Conservation (phyloP, 768 basidiomycete species). For the Macrolepiota fuliginosa region DNA sequence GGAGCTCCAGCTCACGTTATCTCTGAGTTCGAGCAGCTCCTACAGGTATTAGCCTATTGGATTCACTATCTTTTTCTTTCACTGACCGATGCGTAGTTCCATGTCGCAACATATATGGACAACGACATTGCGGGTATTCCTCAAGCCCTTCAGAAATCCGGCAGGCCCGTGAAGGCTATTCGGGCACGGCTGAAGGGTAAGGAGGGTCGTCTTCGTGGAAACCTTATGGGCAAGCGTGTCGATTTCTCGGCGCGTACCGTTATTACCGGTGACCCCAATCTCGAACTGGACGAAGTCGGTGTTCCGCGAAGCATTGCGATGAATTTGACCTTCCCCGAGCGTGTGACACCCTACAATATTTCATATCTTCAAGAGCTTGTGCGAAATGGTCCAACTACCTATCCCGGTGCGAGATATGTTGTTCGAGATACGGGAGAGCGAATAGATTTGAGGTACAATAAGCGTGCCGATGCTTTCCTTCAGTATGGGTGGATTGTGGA, state of each 20-base stretch:
- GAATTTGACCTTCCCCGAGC: slow-evolving; percentile 96
- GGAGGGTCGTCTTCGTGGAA: slow-evolving; percentile 96
- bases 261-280: slow-evolving; percentile 97
- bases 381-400: slow-evolving; percentile 89
- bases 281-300: slow-evolving; percentile 95
- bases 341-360: slow-evolving; percentile 98
- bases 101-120: slow-evolving; percentile 99
- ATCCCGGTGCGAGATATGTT: slow-evolving; percentile 96
- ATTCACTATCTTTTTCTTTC: neutral
- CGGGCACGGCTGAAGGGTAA: slow-evolving; percentile 98
- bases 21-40: slow-evolving; percentile 91
- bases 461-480: slow-evolving; percentile 90
- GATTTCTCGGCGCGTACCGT: slow-evolving; percentile 99
- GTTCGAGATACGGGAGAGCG: slow-evolving; percentile 97
- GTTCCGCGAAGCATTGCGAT: slow-evolving; percentile 95
- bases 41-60: slow-evolving; percentile 66
- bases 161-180: slow-evolving; percentile 96
- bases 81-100: slow-evolving; percentile 60
- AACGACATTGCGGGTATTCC: slow-evolving; percentile 99
- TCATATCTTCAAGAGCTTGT: slow-evolving; percentile 92
- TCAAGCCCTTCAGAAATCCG: slow-evolving; percentile 95
- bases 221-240: slow-evolving; percentile 99
- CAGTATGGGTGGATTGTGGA: slow-evolving; percentile 99
- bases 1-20: slow-evolving; percentile 96
- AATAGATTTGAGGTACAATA: slow-evolving; percentile 95